Conservation (phyloP, 805 yeast genomes). For the Metschnikowia gruessii region DNA sequence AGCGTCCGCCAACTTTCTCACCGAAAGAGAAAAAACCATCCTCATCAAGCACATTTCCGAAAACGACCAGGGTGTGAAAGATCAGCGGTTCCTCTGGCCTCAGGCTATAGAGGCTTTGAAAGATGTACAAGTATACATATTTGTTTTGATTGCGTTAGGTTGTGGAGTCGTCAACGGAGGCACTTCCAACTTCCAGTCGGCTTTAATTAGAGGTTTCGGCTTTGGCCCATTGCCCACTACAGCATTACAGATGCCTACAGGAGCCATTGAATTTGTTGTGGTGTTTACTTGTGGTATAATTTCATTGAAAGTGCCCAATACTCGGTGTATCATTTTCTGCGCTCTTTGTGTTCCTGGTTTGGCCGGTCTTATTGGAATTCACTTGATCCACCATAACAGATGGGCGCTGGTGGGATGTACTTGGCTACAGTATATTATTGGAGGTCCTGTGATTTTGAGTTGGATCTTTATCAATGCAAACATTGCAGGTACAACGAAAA, state of each 20-base stretch:
- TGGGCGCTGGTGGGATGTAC: slow-evolving; percentile 19
- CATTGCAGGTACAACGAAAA: slow-evolving; percentile 75
- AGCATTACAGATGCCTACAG: slow-evolving; percentile 24
- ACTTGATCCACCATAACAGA: slow-evolving; percentile 5
- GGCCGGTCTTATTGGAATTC: slow-evolving; percentile 15
- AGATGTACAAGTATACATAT: slow-evolving; percentile 23
- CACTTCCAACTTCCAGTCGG: slow-evolving; percentile 23
- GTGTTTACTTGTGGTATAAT: slow-evolving; percentile 21
- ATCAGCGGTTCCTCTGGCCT: slow-evolving; percentile 14
- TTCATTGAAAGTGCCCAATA: slow-evolving; percentile 16
- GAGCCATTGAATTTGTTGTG: slow-evolving; percentile 22
- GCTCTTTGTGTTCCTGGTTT: slow-evolving; percentile 22
- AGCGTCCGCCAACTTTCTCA: slow-evolving; percentile 16
- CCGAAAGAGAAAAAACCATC: slow-evolving; percentile 21
- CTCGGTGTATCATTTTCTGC: slow-evolving; percentile 20
- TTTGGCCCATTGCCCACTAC: slow-evolving; percentile 22
- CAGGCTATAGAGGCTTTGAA: slow-evolving; percentile 19
- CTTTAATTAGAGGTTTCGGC: slow-evolving; percentile 23
- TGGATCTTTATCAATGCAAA: slow-evolving; percentile 29
- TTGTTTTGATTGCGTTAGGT: slow-evolving; percentile 15
- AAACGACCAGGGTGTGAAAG: slow-evolving; percentile 19
- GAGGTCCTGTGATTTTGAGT: slow-evolving; percentile 13
- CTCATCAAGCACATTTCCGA: slow-evolving; percentile 18
- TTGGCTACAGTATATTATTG: slow-evolving; percentile 14
- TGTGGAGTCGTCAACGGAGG: slow-evolving; percentile 26